phyloP scores from a whole-genome alignment of 352 stramenopile species.

The Globisporangium paroecandrum region DNA sequence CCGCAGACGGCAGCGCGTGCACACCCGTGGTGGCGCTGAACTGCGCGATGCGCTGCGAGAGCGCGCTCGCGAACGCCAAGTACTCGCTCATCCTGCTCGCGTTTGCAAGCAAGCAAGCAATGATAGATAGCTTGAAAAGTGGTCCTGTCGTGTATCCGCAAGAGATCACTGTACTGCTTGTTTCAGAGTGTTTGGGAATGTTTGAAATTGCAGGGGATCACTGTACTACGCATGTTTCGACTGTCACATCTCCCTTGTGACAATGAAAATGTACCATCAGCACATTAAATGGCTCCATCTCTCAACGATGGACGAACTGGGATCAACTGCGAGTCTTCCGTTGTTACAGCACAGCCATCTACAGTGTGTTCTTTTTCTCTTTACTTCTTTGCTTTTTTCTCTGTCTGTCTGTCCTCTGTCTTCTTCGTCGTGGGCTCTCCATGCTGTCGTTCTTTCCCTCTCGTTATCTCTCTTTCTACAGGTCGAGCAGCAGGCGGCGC shows the following conservation, averaged over 20 bases:
- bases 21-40: slow-evolving; percentile 38
- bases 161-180: too few species aligned
- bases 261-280: too few species aligned
- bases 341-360: too few species aligned
- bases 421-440: neutral
- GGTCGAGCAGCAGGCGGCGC: slow-evolving; percentile 86
- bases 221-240: too few species aligned
- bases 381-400: neutral
- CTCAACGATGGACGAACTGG: too few species aligned
- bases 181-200: too few species aligned
- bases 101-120: neutral
- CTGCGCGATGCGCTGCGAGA: slow-evolving; percentile 25
- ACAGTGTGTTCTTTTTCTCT: too few species aligned
- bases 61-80: slow-evolving; percentile 24
- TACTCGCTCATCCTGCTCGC: slow-evolving; percentile 13
- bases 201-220: too few species aligned
- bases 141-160: too few species aligned
- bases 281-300: too few species aligned
- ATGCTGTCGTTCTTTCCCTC: neutral
- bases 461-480: slow-evolving; percentile 35
- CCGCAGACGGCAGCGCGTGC: slow-evolving; percentile 24
- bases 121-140: neutral
- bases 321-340: too few species aligned
- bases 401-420: neutral
- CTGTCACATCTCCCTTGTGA: too few species aligned